These are phyloP conservation scores for Erythrophleum ivorense DNA, from an alignment of 331 rosid genomes.

Conservation along the genomic window DNA sequence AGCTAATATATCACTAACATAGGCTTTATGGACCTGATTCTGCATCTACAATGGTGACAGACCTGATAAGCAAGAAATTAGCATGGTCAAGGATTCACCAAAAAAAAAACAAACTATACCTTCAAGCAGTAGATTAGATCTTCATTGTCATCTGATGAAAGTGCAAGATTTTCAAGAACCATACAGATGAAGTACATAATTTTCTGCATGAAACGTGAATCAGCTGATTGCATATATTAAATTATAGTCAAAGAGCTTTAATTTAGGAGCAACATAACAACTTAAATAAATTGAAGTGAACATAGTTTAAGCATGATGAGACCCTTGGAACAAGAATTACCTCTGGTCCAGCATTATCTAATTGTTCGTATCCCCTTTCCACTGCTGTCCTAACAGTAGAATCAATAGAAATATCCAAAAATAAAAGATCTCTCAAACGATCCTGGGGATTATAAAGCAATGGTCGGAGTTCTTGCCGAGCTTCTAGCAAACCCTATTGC, in stretches of 20 bases:
- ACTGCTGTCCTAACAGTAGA: constrained; percentile 95
- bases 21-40: constrained; percentile 1
- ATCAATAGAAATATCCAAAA: constrained; percentile 96
- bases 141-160: constrained; percentile 86
- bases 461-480: constrained; percentile 83
- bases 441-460: constrained; percentile 65
- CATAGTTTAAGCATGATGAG: constrained; percentile 35
- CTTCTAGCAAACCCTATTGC: constrained; percentile 86
- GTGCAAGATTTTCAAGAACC: constrained; percentile 91
- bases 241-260: constrained; percentile 1
- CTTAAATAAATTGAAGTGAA: constrained; percentile 8
- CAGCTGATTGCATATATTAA: constrained; percentile 35
- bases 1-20: constrained; percentile 18
- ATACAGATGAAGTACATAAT: constrained; percentile 75
- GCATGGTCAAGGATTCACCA: constrained; percentile 3
- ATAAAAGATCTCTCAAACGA: constrained; percentile 91
- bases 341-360: constrained; percentile 85
- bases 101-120: constrained; percentile 50
- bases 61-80: constrained; percentile 12
- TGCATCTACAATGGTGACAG: neutral
- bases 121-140: constrained; percentile 87
- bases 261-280: neutral
- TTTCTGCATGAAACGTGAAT: constrained; percentile 70
- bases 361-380: constrained; percentile 86
- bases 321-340: constrained; percentile 45